Base-by-base conservation (phyloP, 345 rosid species). In the Hypericum androsaemum region DNA sequence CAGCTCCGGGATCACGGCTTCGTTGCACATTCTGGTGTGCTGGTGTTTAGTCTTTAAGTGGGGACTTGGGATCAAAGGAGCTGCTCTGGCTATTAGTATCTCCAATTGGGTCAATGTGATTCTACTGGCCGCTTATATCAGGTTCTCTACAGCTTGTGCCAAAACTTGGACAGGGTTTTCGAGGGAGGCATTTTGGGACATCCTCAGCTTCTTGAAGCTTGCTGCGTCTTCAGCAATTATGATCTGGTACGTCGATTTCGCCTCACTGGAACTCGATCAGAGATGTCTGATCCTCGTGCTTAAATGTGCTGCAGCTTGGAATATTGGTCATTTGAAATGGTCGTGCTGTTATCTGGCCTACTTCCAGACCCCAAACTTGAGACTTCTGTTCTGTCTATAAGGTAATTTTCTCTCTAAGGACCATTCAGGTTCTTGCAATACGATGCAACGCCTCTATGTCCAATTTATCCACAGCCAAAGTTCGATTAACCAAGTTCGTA, bases 351-450 rank as follows among this genome's bases (percentile, higher is more conserved):
- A 3, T 6, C 5, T 12, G 47, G 47, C 2, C 15, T 10, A 7
- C 47, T 44, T 44, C 47, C 47, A 12, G 13, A 44, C 15, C 47
- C 47, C 13, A 44, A 44, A 16, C 47, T 44, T 7, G 5, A 44
- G 13, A 44, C 47, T 16, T 44, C 47, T 12, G 47, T 44, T 44
- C 13, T 44, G n/a, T 44, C 47, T 12, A 44, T 44, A 8, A 44
- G 47, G 47, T 44, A 9, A 41, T 41, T 0, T 8, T n/a, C 11
- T 41, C 44, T 41, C 3, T 41, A 2, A 3, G 12, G 12, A 41
- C n/a, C n/a, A n/a, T n/a, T n/a, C n/a, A n/a, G n/a, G n/a, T n/a
- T n/a, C n/a, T n/a, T n/a, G n/a, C n/a, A n/a, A n/a, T n/a, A n/a
- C n/a, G n/a, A n/a, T n/a, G n/a, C n/a, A n/a, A n/a, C n/a, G n/a